These are phyloP conservation scores for Rachicladosporium sp. DNA, from an alignment of 2,329 filamentous ascomycete species.

Conservation along the genomic window DNA sequence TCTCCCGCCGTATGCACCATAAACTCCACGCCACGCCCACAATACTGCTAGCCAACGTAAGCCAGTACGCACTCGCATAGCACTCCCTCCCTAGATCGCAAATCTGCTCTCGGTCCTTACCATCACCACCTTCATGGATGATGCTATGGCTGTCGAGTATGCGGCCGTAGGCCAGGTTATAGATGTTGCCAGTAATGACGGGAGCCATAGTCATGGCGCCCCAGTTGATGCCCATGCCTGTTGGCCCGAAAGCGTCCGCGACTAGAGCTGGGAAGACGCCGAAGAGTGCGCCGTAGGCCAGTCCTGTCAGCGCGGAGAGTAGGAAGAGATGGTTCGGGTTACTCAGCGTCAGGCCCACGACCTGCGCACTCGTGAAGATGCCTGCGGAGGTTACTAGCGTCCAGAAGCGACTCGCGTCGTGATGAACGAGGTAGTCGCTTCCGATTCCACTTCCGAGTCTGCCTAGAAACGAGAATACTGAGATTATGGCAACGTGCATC, in stretches of 20 bases:
- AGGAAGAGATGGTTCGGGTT: conserved; percentile 66
- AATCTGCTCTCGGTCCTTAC: conserved; percentile 40
- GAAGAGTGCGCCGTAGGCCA: conserved; percentile 88
- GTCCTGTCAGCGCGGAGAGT: conserved; percentile 71
- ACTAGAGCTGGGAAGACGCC: conserved; percentile 81
- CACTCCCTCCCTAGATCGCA: conserved; percentile 70
- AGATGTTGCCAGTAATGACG: conserved; percentile 77
- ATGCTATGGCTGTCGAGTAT: conserved; percentile 75
- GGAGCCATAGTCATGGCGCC: conserved; percentile 86
- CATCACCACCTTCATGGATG: conserved; percentile 43
- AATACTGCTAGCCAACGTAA: conserved; percentile 62
- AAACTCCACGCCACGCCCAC: conserved; percentile 58
- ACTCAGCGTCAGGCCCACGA: conserved; percentile 60
- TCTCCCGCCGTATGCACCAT: conserved; percentile 45
- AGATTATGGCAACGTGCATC: conserved; percentile 90
- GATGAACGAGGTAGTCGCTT: conserved; percentile 79
- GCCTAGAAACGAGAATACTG: conserved; percentile 72
- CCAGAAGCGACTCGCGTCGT: conserved; percentile 74
- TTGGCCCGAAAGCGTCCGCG: conserved; percentile 81
- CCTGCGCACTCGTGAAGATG: conserved; percentile 69
- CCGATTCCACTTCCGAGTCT: conserved; percentile 67
- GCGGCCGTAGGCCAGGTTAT: conserved; percentile 79
- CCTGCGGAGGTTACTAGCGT: conserved; percentile 67
- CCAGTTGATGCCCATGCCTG: conserved; percentile 89
- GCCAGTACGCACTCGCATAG: conserved; percentile 68